phyloP scores from a whole-genome alignment of 202 grass and related monocot genomes.

The Saccharum hybrid region DNA sequence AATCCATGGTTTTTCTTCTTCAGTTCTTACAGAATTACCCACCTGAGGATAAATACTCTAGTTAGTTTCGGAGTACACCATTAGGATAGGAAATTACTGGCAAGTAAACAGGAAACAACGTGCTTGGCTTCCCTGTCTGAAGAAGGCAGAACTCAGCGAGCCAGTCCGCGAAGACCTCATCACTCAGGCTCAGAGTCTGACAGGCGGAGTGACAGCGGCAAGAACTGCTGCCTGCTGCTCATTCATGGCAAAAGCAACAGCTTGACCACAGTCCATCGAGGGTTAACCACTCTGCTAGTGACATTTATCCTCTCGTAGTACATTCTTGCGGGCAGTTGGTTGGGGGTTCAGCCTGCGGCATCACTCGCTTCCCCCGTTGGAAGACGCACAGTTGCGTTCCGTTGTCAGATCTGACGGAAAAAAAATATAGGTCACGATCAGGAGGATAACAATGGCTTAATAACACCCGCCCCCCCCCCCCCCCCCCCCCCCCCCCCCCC shows the following conservation, averaged over 20 bases:
- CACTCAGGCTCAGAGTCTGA: neutral
- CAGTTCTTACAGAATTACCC: neutral
- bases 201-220: neutral
- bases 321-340: slow-evolving; percentile 22
- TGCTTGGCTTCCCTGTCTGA: neutral
- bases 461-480: neutral
- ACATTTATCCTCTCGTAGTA: neutral
- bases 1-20: neutral
- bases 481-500: no score
- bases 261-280: slow-evolving; percentile 23
- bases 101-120: neutral
- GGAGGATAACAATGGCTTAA: slow-evolving; percentile 10
- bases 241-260: slow-evolving; percentile 36
- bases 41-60: no score
- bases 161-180: neutral
- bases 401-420: neutral
- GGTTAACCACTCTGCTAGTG: slow-evolving; percentile 13
- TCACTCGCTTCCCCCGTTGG: neutral
- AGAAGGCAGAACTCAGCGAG: neutral
- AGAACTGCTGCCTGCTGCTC: neutral
- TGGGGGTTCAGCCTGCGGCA: slow-evolving; percentile 39
- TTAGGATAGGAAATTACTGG: neutral
- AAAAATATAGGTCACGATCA: neutral
- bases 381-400: neutral
- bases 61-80: no score